Evolutionary conservation across 306 rosid genomes (phyloP), one percentile per base, ranked within the genome.

Genomic region (Phaseolus lunatus): DNA sequence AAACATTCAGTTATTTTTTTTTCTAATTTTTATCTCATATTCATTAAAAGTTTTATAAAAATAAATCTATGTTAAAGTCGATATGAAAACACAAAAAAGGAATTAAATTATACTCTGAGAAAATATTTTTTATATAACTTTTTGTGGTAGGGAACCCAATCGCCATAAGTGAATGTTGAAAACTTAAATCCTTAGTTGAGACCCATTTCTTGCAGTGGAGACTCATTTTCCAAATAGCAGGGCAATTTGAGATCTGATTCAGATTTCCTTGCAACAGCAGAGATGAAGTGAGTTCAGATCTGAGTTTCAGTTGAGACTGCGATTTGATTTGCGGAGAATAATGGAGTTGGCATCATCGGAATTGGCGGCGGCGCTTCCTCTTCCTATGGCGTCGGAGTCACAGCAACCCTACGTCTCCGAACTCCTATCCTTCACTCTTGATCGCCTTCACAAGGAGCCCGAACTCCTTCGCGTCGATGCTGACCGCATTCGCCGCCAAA

Each of bases 401-500:
- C 98, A 93, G 81, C 99, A 96, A 76, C 97, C 97, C 6, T 96
- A 96, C 78, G 98, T 96, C 81, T 88, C 99, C 48, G 97, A 96
- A 89, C 94, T 96, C 58, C 96, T 96, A 24, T 96, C 99, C 27
- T 96, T 93, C 87, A 96, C 97, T 1, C 98, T 93, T 80, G 98
- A 96, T 85, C 98, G 98, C 65, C 96, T 96, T 70, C 95, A 93
- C 87, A 96, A 96, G 96, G 99, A 96, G 77, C 99, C 99, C 48
- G 99, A 96, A 81, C 93, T 96, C 58, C 99, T 96, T 19, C 97
- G 97, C 39, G 98, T 96, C 27, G 99, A 96, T 75, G 97, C 98
- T 72, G 99, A 96, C 84, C 90, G 99, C 68, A 96, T 96, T 76
- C 96, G 91, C 87, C 82, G 97, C 84, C 99, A 96, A 88, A 91